phyloP scores from a whole-genome alignment of 345 rosid species.

The Sonneratia caseolaris region DNA sequence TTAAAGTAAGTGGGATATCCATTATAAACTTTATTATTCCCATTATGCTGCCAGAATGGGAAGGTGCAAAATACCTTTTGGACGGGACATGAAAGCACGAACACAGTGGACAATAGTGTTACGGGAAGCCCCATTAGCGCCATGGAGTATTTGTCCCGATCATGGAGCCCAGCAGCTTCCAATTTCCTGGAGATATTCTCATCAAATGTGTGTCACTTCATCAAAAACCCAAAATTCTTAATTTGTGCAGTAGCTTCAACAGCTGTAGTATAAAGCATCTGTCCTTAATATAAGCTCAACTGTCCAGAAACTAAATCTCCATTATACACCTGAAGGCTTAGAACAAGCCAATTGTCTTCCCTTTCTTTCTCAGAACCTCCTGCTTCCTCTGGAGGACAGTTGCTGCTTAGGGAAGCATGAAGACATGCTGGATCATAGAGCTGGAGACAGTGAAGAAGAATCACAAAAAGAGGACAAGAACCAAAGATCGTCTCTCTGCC shows the following conservation, averaged over 20 bases:
- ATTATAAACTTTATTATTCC: background rate
- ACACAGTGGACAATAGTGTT: slow-evolving; percentile 1
- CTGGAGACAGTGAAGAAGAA: slow-evolving; percentile 2
- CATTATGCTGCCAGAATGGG: background rate
- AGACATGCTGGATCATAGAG: background rate
- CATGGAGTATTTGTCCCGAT: slow-evolving; percentile 18
- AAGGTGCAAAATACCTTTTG: slow-evolving; percentile 5
- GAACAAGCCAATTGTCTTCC: background rate
- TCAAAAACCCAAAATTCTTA: background rate
- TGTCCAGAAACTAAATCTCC: background rate
- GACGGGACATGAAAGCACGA: slow-evolving; percentile 5
- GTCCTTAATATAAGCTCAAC: background rate
- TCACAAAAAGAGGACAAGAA: slow-evolving; percentile 2
- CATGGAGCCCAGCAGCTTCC: slow-evolving; percentile 20
- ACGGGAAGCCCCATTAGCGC: slow-evolving; percentile 11
- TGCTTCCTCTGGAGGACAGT: slow-evolving; percentile 8
- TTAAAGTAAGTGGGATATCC: background rate
- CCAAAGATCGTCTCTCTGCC: background rate
- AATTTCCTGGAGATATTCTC: slow-evolving; percentile 14
- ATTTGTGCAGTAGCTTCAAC: background rate
- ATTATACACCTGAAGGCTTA: background rate
- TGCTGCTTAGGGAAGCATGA: background rate
- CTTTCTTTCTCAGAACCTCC: slow-evolving; percentile 9
- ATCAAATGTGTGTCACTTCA: slow-evolving; percentile 10
- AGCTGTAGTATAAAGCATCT: background rate